Base-by-base conservation (phyloP, 108 stramenopile species). In the Nitzschia putrida region DNA sequence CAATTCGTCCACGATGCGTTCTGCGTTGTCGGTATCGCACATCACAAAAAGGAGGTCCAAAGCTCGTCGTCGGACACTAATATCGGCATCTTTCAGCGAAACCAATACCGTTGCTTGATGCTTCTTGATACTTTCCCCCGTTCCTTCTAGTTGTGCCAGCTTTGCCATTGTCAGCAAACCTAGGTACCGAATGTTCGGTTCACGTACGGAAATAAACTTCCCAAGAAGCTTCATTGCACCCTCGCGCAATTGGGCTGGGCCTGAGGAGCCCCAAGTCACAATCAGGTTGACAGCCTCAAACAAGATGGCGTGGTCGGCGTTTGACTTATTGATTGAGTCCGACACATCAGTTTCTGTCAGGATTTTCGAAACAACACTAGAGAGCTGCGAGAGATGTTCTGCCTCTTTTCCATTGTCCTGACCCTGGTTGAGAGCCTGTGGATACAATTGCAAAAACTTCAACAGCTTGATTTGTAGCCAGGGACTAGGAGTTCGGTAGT, bases 231-330 rank as follows among this genome's bases (percentile, higher is more conserved):
- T 83, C 94, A 97, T 91, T 8, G 95, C 96, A 50, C 88, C 91
- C 41, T 96, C 86, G 41, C 89, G 59, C 50, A 97, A 71, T 42
- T 83, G 79, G 9, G 64, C 57, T 18, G 88, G 92, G 14, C 92
- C 88, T 13, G 85, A 63, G 5, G 89, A 80, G 43, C 96, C 97
- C 81, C 96, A 97, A 43, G 80, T 83, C 1, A 95, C 89, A 69
- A 99, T 93, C 12, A 97, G 67, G 72, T 97, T 97, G 53, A 98
- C 90, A 13, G 97, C 95, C 81, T 99, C 98, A 65, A 98, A 97
- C 60, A 98, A 71, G 39, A 99, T 81, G 29, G 96, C 90, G 72
- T 99, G 96, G 71, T 97, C 95, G 41, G 97, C 98, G 69, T 97
- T 99, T 52, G 89, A 96, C 73, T 97, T 97, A 82, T 98, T 98